These are phyloP conservation scores for Drosera capensis DNA, from an alignment of 148 eudicot genomes.

Conservation along the genomic window DNA sequence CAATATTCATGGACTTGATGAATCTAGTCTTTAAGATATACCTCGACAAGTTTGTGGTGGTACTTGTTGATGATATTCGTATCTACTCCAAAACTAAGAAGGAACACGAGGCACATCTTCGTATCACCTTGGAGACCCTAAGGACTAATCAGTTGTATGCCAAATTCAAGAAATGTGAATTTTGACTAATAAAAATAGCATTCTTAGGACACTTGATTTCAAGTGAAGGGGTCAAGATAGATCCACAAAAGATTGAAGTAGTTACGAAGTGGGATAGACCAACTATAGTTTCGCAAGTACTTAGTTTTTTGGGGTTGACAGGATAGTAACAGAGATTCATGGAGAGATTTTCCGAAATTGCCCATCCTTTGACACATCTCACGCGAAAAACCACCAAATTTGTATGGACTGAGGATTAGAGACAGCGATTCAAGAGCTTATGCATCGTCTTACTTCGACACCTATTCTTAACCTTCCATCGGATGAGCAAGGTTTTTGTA, in stretches of 20 bases:
- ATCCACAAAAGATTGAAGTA: constrained; percentile 1
- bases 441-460: not conserved
- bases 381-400: not conserved
- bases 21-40: not conserved
- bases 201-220: not conserved
- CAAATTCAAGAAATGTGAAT: constrained; percentile 5
- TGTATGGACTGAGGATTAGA: not conserved
- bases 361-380: not conserved
- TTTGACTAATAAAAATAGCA: not conserved
- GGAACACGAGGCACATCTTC: not conserved
- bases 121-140: not conserved
- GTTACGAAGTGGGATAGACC: not conserved
- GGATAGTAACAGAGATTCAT: constrained; percentile 1
- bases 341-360: not conserved
- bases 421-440: not conserved
- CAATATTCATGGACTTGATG: not conserved
- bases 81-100: not conserved
- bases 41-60: not conserved
- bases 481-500: not conserved
- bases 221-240: not conserved
- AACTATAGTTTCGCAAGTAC: no score
- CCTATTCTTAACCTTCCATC: not conserved
- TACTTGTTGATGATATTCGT: not conserved
- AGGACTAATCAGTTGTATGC: not conserved
- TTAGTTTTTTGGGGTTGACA: no score